Percentiles rank a stretch among this genome's conserved stretches.
These are phyloP conservation scores for Amborella trichopoda DNA, from an alignment of 164 flowering plant species.

Conservation along the genomic window DNA sequence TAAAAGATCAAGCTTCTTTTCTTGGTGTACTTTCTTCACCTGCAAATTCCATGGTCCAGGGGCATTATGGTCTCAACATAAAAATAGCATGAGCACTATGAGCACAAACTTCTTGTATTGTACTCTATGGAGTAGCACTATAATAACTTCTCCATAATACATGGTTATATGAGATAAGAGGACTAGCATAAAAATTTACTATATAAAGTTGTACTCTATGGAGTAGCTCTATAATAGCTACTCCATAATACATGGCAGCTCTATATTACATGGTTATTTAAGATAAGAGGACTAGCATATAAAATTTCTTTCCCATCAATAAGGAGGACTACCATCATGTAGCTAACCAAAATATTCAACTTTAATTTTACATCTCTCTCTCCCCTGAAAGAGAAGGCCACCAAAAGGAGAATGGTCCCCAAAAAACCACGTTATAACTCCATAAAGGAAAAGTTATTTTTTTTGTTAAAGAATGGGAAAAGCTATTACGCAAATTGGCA, in stretches of 20 bases:
- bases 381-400: too few relatives aligned
- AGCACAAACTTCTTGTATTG: neutral
- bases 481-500: too few relatives aligned
- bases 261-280: neutral
- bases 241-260: neutral
- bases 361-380: too few relatives aligned
- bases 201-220: too few relatives aligned
- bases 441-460: too few relatives aligned
- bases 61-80: neutral
- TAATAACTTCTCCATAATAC: neutral
- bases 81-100: neutral
- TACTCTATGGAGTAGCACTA: neutral
- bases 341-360: too few relatives aligned
- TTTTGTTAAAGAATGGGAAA: too few relatives aligned
- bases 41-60: conserved; percentile 6
- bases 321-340: too few relatives aligned
- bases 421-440: too few relatives aligned
- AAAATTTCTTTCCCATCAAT: too few relatives aligned
- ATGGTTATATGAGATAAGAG: neutral
- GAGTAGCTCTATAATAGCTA: neutral
- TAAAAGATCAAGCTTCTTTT: conserved; percentile 55
- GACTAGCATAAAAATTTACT: neutral
- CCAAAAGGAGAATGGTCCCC: too few relatives aligned
- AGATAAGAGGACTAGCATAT: neutral
- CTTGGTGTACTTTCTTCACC: conserved; percentile 71